Evolutionary conservation across 2,329 filamentous ascomycete genomes (phyloP).

Genomic region (Pyrenochaeta sp.): DNA sequence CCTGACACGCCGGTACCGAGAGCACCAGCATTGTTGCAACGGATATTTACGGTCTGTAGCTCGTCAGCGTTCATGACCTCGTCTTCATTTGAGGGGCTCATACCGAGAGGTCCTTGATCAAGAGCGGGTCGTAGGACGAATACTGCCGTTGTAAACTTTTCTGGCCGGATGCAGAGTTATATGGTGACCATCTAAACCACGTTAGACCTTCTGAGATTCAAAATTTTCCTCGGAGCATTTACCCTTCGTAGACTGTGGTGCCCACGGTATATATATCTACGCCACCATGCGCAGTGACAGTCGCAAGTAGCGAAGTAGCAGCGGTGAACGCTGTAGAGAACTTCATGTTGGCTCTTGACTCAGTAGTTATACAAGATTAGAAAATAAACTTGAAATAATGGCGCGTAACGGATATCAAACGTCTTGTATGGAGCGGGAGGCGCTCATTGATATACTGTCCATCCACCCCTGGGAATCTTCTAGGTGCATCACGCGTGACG

Average conservation of each 20-base stretch:
- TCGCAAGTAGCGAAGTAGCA: constrained; percentile 30
- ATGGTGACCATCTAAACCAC: constrained; percentile 35
- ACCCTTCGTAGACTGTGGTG: constrained; percentile 35
- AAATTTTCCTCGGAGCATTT: neutral
- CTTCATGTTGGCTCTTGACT: constrained; percentile 29
- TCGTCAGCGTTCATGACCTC: constrained; percentile 5
- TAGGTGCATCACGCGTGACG: constrained; percentile 11
- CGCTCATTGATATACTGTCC: constrained; percentile 15
- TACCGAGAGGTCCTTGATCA: constrained; percentile 37
- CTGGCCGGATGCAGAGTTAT: constrained; percentile 37
- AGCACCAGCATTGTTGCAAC: constrained; percentile 42
- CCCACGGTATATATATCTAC: constrained; percentile 38
- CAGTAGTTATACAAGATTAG: neutral
- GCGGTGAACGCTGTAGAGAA: constrained; percentile 22
- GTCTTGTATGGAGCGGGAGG: neutral
- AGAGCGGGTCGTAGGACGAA: constrained; percentile 34
- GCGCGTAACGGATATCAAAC: neutral
- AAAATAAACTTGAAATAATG: constrained; percentile 3
- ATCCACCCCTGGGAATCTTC: neutral
- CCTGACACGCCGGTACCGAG: constrained; percentile 51
- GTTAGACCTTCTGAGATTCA: neutral
- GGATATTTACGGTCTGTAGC: constrained; percentile 35
- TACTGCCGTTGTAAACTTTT: constrained; percentile 42
- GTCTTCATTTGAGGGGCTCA: neutral
- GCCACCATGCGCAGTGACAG: constrained; percentile 36